Conservation (phyloP, 2,329 filamentous ascomycete species). For the Berkeleyomyces basicola region DNA sequence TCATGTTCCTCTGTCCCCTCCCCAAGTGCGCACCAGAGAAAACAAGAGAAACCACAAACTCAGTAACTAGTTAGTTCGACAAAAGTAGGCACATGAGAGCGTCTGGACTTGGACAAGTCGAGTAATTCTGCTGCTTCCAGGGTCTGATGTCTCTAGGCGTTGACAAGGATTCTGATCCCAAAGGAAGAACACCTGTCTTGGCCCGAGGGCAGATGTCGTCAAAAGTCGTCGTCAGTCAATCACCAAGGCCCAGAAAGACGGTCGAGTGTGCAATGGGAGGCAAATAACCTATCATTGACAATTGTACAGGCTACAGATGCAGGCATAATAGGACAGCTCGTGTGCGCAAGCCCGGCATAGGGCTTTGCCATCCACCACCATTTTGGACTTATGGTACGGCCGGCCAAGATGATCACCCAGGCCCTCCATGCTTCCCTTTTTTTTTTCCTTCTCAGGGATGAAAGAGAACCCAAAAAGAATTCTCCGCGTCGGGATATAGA, state of each 20-base stretch:
- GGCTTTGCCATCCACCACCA: too few species aligned
- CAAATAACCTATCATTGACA: too few species aligned
- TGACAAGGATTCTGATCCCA: background rate
- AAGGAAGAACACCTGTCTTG: background rate
- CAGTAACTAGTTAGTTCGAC: too few species aligned
- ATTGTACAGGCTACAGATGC: too few species aligned
- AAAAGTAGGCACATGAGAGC: too few species aligned
- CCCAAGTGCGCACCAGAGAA: background rate
- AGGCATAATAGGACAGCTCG: too few species aligned
- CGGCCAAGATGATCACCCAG: background rate
- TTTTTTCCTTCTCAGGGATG: background rate
- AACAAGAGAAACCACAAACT: background rate
- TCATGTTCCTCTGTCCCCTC: background rate
- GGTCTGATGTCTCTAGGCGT: background rate
- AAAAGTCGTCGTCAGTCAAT: background rate
- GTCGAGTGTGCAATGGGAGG: background rate
- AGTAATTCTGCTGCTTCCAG: background rate
- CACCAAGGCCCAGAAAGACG: background rate
- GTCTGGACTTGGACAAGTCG: background rate
- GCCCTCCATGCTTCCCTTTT: background rate
- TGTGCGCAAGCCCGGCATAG: too few species aligned
- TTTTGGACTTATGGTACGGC: too few species aligned
- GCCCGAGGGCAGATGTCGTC: background rate
- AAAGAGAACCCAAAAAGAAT: slow-evolving; percentile 1
- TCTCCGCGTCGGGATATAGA: background rate